These are phyloP conservation scores for Pseudonitzschia delicatissima DNA, from an alignment of 108 stramenopile species.

Conservation along the genomic window DNA sequence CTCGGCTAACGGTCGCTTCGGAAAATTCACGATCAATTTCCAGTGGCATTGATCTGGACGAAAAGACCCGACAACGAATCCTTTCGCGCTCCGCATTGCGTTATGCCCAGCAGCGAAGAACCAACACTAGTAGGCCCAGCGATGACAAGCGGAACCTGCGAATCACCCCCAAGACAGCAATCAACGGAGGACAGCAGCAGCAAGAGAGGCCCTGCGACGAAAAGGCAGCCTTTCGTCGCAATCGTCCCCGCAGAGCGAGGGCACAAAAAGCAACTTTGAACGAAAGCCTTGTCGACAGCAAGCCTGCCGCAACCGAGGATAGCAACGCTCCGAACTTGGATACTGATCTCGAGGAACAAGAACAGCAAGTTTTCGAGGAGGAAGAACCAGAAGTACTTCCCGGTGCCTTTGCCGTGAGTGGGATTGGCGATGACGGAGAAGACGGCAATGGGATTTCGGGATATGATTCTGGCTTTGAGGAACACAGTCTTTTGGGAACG, in stretches of 20 bases:
- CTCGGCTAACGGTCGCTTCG: neutral
- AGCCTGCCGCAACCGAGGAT: neutral
- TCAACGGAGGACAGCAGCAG: neutral
- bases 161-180: neutral
- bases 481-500: constrained; percentile 1
- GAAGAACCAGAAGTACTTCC: constrained; percentile 28
- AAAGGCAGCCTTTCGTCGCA: constrained; percentile 10
- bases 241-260: neutral
- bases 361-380: constrained; percentile 12
- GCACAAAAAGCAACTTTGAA: neutral
- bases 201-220: constrained; percentile 15
- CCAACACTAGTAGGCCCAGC: constrained; percentile 15
- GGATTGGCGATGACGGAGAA: constrained; percentile 8
- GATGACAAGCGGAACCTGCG: constrained; percentile 17
- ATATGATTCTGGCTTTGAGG: constrained; percentile 40
- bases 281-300: neutral
- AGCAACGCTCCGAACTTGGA: neutral
- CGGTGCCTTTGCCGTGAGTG: constrained; percentile 32
- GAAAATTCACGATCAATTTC: neutral
- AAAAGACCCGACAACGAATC: constrained; percentile 21
- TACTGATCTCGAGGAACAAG: constrained; percentile 35
- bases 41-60: constrained; percentile 35
- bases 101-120: constrained; percentile 5
- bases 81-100: constrained; percentile 18
- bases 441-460: constrained; percentile 1